Evolutionary conservation across 345 rosid species (phyloP).

Genomic region (Leavenworthia alabamica): DNA sequence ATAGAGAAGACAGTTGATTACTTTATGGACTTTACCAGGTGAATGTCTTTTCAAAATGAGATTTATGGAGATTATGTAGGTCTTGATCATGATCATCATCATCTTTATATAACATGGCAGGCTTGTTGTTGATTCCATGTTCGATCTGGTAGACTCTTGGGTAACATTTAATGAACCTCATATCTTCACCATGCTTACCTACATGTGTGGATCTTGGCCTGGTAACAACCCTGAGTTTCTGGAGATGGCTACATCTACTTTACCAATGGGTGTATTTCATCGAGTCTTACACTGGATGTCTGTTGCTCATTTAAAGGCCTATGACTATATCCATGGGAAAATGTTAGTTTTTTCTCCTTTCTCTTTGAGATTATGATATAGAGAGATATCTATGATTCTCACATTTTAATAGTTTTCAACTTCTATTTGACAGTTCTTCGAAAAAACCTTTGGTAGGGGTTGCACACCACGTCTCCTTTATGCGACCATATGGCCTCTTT

Average conservation of each 20-base stretch:
- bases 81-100: conserved; percentile 17
- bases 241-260: conserved; percentile 79
- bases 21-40: conserved; percentile 85
- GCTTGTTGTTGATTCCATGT: conserved; percentile 76
- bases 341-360: conserved; percentile 35
- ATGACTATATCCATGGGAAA: conserved; percentile 64
- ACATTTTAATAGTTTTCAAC: background rate
- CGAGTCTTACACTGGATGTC: conserved; percentile 85
- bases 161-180: conserved; percentile 92
- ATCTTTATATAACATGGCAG: conserved; percentile 38
- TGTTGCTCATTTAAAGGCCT: conserved; percentile 74
- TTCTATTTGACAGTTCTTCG: conserved; percentile 23
- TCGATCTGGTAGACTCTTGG: conserved; percentile 83
- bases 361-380: background rate
- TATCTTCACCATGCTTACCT: conserved; percentile 85
- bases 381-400: background rate
- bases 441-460: conserved; percentile 54
- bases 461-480: conserved; percentile 90
- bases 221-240: conserved; percentile 91
- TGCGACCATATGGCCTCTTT: conserved; percentile 86
- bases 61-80: conserved; percentile 11
- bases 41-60: conserved; percentile 7
- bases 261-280: conserved; percentile 80
- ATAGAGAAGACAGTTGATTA: conserved; percentile 84
- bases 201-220: conserved; percentile 97